Percentiles rank a stretch among this genome's conserved stretches.
These are phyloP conservation scores for Sporobolomyces phaffii DNA, from an alignment of 768 basidiomycete genomes.

Conservation along the genomic window DNA sequence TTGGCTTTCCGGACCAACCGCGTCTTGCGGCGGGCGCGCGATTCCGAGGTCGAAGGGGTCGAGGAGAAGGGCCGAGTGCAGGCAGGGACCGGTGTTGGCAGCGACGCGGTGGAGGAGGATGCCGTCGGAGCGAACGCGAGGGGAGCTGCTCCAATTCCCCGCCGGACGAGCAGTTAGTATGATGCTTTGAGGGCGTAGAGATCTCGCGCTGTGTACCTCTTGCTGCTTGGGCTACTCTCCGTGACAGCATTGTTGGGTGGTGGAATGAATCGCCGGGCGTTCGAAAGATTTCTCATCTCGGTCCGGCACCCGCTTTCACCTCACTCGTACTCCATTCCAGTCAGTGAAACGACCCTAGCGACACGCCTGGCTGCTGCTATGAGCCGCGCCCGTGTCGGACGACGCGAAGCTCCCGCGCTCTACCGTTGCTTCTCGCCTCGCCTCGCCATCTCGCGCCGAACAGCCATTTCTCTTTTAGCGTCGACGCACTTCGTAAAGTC, in stretches of 20 bases:
- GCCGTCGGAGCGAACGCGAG: slow-evolving; percentile 7
- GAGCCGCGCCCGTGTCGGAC: no score
- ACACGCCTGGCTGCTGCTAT: no score
- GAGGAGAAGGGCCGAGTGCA: slow-evolving; percentile 38
- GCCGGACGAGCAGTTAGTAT: no score
- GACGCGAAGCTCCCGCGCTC: no score
- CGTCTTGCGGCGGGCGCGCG: slow-evolving; percentile 41
- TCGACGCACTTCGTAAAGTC: neutral
- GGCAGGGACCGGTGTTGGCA: neutral
- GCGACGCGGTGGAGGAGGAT: neutral
- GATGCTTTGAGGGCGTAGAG: no score
- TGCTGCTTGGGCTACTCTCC: slow-evolving; percentile 2
- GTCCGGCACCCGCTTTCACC: no score
- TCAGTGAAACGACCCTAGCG: no score
- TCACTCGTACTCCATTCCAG: neutral
- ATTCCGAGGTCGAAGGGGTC: slow-evolving; percentile 32
- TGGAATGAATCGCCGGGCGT: no score
- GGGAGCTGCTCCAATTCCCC: no score
- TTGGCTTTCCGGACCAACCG: slow-evolving; percentile 46
- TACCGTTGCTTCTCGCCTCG: no score
- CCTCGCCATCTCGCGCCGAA: neutral
- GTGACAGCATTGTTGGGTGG: slow-evolving; percentile 17
- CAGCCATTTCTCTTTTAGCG: neutral
- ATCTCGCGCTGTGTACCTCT: neutral
- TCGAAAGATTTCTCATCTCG: no score